Percentiles rank a stretch among this genome's conserved stretches.
Evolutionary conservation across 345 rosid species (phyloP).

Genomic region (Euphorbia pulcherrima): DNA sequence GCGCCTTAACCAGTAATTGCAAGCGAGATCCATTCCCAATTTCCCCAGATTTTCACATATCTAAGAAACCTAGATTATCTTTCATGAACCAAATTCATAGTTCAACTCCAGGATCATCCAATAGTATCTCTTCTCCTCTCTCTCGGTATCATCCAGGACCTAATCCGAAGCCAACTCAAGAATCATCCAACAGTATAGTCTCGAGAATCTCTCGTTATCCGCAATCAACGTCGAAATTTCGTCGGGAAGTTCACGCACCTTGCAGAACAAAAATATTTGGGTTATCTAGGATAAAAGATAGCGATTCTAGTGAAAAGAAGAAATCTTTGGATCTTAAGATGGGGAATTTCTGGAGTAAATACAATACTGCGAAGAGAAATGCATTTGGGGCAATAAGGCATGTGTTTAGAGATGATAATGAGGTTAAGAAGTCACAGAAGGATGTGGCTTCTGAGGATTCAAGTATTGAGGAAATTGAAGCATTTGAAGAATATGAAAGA

Average conservation of each 20-base stretch:
- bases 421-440: constrained; percentile 20
- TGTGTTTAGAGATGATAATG: constrained; percentile 32
- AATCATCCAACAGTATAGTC: constrained; percentile 37
- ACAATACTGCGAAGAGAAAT: constrained; percentile 32
- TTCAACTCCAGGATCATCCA: constrained; percentile 34
- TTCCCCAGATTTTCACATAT: constrained; percentile 40
- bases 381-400: constrained; percentile 47
- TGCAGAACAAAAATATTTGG: constrained; percentile 56
- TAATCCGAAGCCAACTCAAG: constrained; percentile 30
- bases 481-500: constrained; percentile 35
- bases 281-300: constrained; percentile 20
- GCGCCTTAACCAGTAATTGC: constrained; percentile 55
- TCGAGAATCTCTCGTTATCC: constrained; percentile 76
- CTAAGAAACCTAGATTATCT: constrained; percentile 60
- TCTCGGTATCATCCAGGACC: constrained; percentile 76
- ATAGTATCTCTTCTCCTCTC: constrained; percentile 45
- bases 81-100: constrained; percentile 29
- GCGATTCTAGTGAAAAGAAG: constrained; percentile 20
- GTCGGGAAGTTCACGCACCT: constrained; percentile 76
- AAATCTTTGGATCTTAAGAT: constrained; percentile 15
- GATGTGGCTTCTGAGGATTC: constrained; percentile 51
- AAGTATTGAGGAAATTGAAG: constrained; percentile 43
- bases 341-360: constrained; percentile 35
- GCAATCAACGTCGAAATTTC: constrained; percentile 41
- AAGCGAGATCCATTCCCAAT: constrained; percentile 41